Percentiles rank a stretch among this genome's conserved stretches.
These are phyloP conservation scores for Phytophthora citricola DNA, from an alignment of 352 stramenopile genomes.

Conservation along the genomic window DNA sequence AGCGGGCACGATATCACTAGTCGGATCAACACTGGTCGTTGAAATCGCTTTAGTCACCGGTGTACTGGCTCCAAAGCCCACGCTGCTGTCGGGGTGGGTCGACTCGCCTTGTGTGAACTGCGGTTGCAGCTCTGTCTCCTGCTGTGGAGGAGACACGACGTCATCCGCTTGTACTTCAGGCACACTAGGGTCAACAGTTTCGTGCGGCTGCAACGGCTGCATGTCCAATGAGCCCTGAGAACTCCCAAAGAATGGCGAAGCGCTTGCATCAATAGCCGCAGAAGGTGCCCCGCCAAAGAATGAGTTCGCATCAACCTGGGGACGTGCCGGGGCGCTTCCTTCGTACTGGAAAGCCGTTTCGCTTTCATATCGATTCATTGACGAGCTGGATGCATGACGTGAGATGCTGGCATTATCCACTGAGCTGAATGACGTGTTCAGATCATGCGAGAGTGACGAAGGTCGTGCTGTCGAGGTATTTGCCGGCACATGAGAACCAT, in stretches of 20 bases:
- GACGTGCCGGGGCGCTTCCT: constrained; percentile 2
- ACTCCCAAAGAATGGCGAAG: constrained; percentile 45
- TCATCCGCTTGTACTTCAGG: constrained; percentile 10
- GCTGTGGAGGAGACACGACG: constrained; percentile 7
- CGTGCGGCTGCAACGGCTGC: constrained; percentile 13
- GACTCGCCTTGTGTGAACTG: constrained; percentile 3
- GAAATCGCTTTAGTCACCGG: background rate
- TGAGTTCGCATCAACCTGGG: constrained; percentile 25
- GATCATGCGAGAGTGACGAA: constrained; percentile 19
- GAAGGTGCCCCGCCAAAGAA: constrained; percentile 33
- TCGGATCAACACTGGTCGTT: constrained; percentile 4
- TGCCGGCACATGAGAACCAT: constrained; percentile 12
- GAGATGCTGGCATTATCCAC: constrained; percentile 29
- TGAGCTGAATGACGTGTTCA: constrained; percentile 28
- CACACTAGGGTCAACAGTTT: constrained; percentile 5
- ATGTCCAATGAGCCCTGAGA: constrained; percentile 26
- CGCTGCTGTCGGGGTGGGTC: constrained; percentile 3
- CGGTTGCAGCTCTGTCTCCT: constrained; percentile 8
- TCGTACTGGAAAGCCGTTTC: constrained; percentile 20
- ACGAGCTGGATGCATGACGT: constrained; percentile 31
- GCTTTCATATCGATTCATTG: constrained; percentile 30
- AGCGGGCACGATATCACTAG: background rate
- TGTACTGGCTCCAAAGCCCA: constrained; percentile 15
- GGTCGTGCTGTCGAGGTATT: constrained; percentile 14
- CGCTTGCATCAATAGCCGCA: constrained; percentile 15